A percentile compares a stretch with the other conserved stretches of the same genome.
phyloP scores from a whole-genome alignment of 306 rosid species.

The Abrus precatorius region DNA sequence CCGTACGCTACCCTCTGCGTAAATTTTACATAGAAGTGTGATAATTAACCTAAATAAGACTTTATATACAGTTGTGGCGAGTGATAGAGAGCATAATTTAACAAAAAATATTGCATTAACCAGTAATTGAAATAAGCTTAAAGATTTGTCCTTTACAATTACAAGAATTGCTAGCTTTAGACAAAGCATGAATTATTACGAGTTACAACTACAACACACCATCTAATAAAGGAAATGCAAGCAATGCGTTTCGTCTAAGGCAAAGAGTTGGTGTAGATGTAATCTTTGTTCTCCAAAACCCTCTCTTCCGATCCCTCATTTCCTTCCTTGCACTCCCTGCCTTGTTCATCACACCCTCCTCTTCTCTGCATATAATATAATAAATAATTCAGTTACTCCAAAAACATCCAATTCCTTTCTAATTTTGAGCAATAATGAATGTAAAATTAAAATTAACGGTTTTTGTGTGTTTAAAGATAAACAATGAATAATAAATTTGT shows the following conservation, averaged over 20 bases:
- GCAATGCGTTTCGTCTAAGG: slow-evolving; percentile 51
- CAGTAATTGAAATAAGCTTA: not conserved
- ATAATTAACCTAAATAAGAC: not conserved
- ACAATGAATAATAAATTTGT: no score
- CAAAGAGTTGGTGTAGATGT: slow-evolving; percentile 70
- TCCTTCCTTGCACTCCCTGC: slow-evolving; percentile 56
- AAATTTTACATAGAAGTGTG: slow-evolving; percentile 2
- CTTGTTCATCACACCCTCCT: slow-evolving; percentile 51
- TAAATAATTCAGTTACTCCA: not conserved
- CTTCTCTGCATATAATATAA: slow-evolving; percentile 57
- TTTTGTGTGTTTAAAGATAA: no score
- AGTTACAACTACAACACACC: slow-evolving; percentile 24
- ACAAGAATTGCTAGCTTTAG: slow-evolving; percentile 6
- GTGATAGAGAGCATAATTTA: slow-evolving; percentile 12
- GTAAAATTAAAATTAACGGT: no score
- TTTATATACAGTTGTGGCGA: not conserved
- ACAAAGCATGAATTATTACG: not conserved
- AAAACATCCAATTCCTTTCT: not conserved
- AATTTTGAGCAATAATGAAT: not conserved
- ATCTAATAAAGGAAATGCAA: slow-evolving; percentile 21
- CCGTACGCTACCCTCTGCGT: not conserved
- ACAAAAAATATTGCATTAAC: not conserved
- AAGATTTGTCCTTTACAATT: slow-evolving; percentile 34
- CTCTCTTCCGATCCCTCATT: slow-evolving; percentile 52
- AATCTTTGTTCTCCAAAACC: slow-evolving; percentile 69